Percentiles rank a stretch among this genome's conserved stretches.
These are phyloP conservation scores for Cyamopsis tetragonoloba DNA, from an alignment of 306 rosid species.

Conservation along the genomic window DNA sequence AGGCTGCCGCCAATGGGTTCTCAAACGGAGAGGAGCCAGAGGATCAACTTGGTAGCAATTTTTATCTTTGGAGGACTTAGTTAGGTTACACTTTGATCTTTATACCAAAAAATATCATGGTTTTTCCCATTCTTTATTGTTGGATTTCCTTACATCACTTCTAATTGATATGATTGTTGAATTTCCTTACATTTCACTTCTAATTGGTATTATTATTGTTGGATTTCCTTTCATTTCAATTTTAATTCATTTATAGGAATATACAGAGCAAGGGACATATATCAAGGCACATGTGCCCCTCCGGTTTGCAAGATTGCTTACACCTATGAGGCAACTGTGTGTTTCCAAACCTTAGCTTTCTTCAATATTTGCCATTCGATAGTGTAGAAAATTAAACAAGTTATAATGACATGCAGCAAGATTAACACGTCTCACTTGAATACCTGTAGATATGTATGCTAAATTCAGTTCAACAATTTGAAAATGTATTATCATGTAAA, in stretches of 20 bases:
- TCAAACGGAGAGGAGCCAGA: too few species aligned
- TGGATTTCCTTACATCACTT: conserved; percentile 15
- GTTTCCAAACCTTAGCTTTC: conserved; percentile 40
- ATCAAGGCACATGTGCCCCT: conserved; percentile 91
- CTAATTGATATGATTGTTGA: not conserved
- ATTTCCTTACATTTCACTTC: conserved; percentile 14
- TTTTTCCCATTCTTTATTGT: conserved; percentile 4
- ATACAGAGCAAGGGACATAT: conserved; percentile 78
- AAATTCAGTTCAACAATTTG: not conserved
- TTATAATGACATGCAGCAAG: not conserved
- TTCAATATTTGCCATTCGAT: not conserved
- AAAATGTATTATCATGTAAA: too few species aligned
- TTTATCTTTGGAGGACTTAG: too few species aligned
- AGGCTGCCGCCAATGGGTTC: too few species aligned
- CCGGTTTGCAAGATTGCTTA: conserved; percentile 86
- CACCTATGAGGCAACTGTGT: conserved; percentile 86
- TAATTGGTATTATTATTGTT: not conserved
- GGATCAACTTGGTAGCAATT: too few species aligned
- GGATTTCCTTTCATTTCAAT: conserved; percentile 10
- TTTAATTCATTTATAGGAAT: conserved; percentile 50
- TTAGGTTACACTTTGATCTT: too few species aligned
- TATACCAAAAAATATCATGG: too few species aligned
- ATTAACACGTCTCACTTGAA: not conserved
- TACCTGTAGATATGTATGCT: conserved; percentile 28
- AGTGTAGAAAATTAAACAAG: not conserved